Evolutionary conservation across 768 basidiomycete species (phyloP), one percentile per base, ranked within the genome.

Genomic region (Paxillus involutus): DNA sequence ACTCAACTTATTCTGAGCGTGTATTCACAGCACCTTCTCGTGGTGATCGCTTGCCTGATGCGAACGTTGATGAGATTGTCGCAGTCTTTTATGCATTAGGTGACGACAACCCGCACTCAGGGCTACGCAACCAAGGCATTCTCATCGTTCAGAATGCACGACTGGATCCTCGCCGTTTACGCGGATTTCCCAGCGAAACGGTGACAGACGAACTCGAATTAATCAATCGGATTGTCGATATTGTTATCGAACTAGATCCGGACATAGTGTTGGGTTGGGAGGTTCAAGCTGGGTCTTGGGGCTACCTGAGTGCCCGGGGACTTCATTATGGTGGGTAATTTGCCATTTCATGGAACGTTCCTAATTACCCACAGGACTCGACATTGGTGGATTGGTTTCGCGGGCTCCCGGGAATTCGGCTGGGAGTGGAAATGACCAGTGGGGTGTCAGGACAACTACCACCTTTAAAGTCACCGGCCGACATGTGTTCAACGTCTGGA

Each of bases 201-300:
- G 83, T 89, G 14, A 68, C 80, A 3, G 77, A 66, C 41, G 97
- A 99, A 71, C 73, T 92, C 11, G 92, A 94, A 19, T 72, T 98
- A 6, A 72, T 98, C 52, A 95, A 97, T 63, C 71, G 72, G 33
- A 60, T 91, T 7, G 74, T 91, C 26, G 94, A 98, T 65, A 71
- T 84, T 29, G 81, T 97, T 0, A 63, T 82, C 21, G 81, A 83
- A 1, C 73, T 91, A 58, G 94, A 98, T 72, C 97, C 97, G 0
- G 97, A 99, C 67, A 86, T 98, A 39, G 63, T 98, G 8, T 79
- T 83, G 0, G 96, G 96, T 14, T 98, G 94, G 92, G 96, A 99
- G 56, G 78, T 96, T 12, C 93, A 97, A 64, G 75, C 76, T 17
- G 77, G 80, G 3, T 94, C 91, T 6, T 99, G 97, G 96, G 95